These are phyloP conservation scores for Iris pallida DNA, from an alignment of 116 monocot species.

Conservation along the genomic window DNA sequence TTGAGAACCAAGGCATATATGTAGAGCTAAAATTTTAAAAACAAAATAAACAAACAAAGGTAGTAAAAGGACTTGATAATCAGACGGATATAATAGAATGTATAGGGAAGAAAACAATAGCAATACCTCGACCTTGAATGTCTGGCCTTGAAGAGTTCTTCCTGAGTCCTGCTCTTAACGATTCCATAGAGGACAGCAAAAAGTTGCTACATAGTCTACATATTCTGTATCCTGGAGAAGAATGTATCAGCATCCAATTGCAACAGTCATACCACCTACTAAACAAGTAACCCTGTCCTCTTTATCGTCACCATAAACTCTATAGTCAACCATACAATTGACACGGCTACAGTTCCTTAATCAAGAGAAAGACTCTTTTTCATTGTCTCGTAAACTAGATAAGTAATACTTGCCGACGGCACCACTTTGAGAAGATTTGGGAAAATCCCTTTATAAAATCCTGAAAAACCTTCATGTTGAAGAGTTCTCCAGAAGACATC, in stretches of 20 bases:
- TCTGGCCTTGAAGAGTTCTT: background rate
- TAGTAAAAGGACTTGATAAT: background rate
- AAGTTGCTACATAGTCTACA: slow-evolving; percentile 1
- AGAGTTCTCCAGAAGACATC: slow-evolving; percentile 75
- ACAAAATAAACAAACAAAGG: background rate
- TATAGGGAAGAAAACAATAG: background rate
- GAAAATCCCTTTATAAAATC: slow-evolving; percentile 91
- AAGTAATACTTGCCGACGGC: slow-evolving; percentile 91
- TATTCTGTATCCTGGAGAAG: background rate
- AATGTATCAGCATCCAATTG: slow-evolving; percentile 6
- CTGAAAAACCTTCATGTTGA: slow-evolving; percentile 64
- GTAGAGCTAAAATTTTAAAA: background rate
- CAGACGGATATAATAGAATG: background rate
- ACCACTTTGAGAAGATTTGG: slow-evolving; percentile 97
- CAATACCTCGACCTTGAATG: slow-evolving; percentile 6
- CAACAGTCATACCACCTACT: slow-evolving; percentile 6
- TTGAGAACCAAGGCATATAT: background rate
- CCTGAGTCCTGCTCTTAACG: slow-evolving; percentile 1
- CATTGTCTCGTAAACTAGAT: slow-evolving; percentile 85
- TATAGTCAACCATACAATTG: slow-evolving; percentile 49
- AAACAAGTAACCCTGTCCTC: slow-evolving; percentile 8
- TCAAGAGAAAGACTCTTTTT: slow-evolving; percentile 72
- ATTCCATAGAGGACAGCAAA: slow-evolving; percentile 4
- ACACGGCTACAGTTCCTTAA: slow-evolving; percentile 28
- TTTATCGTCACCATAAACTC: slow-evolving; percentile 41